A percentile compares a stretch with the other conserved stretches of the same genome.
Conservation (phyloP, 2,329 filamentous ascomycete genomes). For the Fusarium sublunatum region DNA sequence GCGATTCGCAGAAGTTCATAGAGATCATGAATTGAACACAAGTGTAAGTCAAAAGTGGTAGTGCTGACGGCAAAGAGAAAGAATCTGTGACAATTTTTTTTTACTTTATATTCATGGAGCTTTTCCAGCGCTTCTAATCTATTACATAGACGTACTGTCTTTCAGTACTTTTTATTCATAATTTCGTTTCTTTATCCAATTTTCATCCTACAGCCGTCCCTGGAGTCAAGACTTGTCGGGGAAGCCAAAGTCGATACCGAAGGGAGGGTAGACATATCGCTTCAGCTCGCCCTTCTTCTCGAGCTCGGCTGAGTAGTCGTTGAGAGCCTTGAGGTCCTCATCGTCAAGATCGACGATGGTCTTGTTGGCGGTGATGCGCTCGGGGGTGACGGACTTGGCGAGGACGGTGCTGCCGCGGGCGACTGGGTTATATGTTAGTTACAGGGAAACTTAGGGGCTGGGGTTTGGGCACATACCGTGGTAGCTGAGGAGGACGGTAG, state of each 20-base stretch:
- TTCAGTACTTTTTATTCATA: constrained; percentile 21
- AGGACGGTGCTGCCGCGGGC: constrained; percentile 76
- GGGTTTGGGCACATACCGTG: constrained; percentile 64
- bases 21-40: not conserved
- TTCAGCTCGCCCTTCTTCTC: constrained; percentile 63
- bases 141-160: constrained; percentile 19
- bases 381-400: constrained; percentile 76
- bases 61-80: not conserved
- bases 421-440: constrained; percentile 58
- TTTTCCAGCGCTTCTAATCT: constrained; percentile 8
- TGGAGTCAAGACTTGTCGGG: constrained; percentile 67
- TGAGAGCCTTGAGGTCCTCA: constrained; percentile 70
- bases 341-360: constrained; percentile 73
- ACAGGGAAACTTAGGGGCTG: not conserved
- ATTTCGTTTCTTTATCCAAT: constrained; percentile 2
- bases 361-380: constrained; percentile 76
- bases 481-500: constrained; percentile 75
- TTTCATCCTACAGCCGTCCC: constrained; percentile 20
- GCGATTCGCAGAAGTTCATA: not conserved
- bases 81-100: not conserved
- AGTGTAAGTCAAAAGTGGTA: not conserved
- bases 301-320: constrained; percentile 65
- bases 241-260: constrained; percentile 76
- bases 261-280: constrained; percentile 76
- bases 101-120: constrained; percentile 10